Conservation (phyloP, 1,139 yeast species). For the Trichomonascaceae sp. region DNA sequence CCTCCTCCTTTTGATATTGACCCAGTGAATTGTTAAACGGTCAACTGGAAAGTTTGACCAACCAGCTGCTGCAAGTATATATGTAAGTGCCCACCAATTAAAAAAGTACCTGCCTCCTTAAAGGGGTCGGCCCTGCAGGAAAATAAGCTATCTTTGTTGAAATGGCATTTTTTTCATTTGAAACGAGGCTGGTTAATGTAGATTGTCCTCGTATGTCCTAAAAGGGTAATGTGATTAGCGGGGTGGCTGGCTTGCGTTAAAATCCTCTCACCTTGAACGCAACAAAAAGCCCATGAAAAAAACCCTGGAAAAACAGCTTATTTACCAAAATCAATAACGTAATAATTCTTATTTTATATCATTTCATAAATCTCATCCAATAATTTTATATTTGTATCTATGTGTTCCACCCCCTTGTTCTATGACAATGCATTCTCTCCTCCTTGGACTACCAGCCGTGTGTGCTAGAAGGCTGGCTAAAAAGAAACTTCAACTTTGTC, state of each 20-base stretch:
- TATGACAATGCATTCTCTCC: background rate
- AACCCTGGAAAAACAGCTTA: background rate
- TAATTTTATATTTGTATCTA: too few species aligned
- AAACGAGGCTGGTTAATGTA: background rate
- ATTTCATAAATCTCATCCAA: background rate
- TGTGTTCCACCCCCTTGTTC: background rate
- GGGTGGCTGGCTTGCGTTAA: constrained; percentile 5
- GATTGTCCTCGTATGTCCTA: background rate
- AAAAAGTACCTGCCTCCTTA: background rate
- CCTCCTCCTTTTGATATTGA: background rate
- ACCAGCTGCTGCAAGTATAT: background rate
- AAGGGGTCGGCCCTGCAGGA: background rate
- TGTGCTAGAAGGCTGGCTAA: background rate
- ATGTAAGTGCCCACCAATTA: background rate
- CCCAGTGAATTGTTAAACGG: background rate
- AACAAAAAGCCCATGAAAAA: background rate
- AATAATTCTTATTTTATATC: background rate
- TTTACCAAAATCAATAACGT: background rate
- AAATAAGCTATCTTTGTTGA: background rate
- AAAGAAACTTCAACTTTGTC: background rate
- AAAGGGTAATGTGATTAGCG: constrained; percentile 7
- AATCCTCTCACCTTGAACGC: background rate
- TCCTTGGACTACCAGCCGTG: background rate
- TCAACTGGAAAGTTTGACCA: background rate
- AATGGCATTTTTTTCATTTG: background rate